These are phyloP conservation scores for Boletus pseudopeckii DNA, from an alignment of 768 basidiomycete species.

Conservation along the genomic window DNA sequence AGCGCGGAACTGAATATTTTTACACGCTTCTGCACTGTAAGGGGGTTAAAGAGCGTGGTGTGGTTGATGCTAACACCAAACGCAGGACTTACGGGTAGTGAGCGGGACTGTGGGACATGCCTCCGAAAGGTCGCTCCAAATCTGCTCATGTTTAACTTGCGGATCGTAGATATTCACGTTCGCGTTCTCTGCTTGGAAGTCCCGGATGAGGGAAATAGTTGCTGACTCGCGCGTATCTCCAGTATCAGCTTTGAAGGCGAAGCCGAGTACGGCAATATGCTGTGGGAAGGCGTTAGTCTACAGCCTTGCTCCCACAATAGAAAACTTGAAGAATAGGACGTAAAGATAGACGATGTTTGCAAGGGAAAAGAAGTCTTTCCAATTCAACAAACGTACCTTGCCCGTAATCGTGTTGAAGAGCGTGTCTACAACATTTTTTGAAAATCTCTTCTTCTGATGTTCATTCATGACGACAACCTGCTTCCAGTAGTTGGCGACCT, in stretches of 20 bases:
- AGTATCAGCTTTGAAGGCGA: conserved; percentile 99
- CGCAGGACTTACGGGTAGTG: conserved; percentile 54
- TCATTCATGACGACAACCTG: conserved; percentile 99
- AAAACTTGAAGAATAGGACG: not conserved
- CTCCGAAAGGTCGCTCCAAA: conserved; percentile 77
- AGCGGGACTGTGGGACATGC: conserved; percentile 62
- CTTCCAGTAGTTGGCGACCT: conserved; percentile 97
- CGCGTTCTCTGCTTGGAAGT: conserved; percentile 91
- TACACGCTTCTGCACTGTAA: conserved; percentile 82
- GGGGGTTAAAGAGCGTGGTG: not conserved
- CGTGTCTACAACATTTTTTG: conserved; percentile 92
- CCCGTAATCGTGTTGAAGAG: conserved; percentile 98
- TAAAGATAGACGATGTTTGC: not conserved
- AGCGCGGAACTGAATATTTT: conserved; percentile 72
- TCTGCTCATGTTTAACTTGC: conserved; percentile 79
- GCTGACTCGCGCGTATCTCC: conserved; percentile 99
- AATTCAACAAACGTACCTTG: conserved; percentile 54
- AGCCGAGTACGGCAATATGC: conserved; percentile 95
- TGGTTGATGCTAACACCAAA: not conserved
- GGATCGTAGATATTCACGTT: conserved; percentile 89
- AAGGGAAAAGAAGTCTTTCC: not conserved
- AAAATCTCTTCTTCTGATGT: conserved; percentile 95
- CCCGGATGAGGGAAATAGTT: conserved; percentile 87
- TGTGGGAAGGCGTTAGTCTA: conserved; percentile 26
- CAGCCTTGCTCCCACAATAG: conserved; percentile 2